These are phyloP conservation scores for Paecilomyces fulvus DNA, from an alignment of 2,329 filamentous ascomycete species.

Conservation along the genomic window DNA sequence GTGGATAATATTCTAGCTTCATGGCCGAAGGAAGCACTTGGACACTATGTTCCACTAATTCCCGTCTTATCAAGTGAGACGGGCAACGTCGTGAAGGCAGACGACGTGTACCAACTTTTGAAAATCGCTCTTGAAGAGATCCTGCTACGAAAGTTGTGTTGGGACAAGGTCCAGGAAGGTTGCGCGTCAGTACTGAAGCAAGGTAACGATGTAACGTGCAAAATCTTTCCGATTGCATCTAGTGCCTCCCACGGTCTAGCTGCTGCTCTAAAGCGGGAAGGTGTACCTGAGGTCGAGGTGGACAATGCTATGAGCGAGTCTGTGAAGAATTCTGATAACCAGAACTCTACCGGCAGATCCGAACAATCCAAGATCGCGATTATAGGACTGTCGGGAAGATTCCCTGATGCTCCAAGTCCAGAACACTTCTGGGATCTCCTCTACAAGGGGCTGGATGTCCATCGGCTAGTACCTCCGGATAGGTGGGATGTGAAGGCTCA, in stretches of 20 bases:
- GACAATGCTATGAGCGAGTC: conserved; percentile 20
- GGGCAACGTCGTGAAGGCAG: conserved; percentile 20
- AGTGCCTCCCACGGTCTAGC: conserved; percentile 25
- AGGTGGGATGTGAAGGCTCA: conserved; percentile 28
- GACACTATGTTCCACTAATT: conserved; percentile 20
- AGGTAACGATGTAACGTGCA: conserved; percentile 9
- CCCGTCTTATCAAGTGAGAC: conserved; percentile 31
- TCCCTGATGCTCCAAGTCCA: conserved; percentile 51
- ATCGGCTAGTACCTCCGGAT: conserved; percentile 20
- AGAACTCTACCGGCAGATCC: conserved; percentile 21
- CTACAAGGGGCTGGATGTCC: conserved; percentile 23
- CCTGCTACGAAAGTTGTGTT: conserved; percentile 29
- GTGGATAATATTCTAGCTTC: conserved; percentile 42
- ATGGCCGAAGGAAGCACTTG: conserved; percentile 21
- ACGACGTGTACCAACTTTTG: conserved; percentile 24
- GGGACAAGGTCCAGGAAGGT: conserved; percentile 32
- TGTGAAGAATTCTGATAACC: conserved; percentile 9
- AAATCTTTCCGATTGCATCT: conserved; percentile 22
- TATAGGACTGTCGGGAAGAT: conserved; percentile 69
- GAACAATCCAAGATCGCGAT: conserved; percentile 53
- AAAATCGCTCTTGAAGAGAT: conserved; percentile 29
- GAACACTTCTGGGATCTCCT: conserved; percentile 31
- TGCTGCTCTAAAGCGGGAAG: conserved; percentile 21
- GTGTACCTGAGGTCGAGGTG: conserved; percentile 17
- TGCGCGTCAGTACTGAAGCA: conserved; percentile 17